Percentiles rank a stretch among this genome's conserved stretches.
Evolutionary conservation across 768 basidiomycete genomes (phyloP).

Genomic region (Lactarius hatsudake): DNA sequence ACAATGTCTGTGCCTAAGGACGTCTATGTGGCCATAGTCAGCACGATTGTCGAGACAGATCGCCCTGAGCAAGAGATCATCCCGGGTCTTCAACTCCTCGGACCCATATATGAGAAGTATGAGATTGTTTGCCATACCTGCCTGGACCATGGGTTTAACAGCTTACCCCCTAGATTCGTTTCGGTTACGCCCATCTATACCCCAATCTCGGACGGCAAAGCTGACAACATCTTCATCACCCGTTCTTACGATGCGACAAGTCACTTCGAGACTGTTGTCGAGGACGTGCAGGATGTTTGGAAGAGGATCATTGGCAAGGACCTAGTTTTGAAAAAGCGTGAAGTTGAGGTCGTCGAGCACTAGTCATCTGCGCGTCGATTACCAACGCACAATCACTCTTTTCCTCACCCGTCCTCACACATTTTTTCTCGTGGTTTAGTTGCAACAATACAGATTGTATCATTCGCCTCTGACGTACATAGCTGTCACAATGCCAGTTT

Average conservation of each 20-base stretch:
- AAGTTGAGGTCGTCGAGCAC: conserved; percentile 60
- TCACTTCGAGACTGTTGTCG: conserved; percentile 98
- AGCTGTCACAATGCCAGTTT: conserved; percentile 2
- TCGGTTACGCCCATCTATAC: conserved; percentile 85
- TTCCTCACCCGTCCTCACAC: neutral
- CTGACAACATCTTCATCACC: conserved; percentile 95
- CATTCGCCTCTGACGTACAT: conserved; percentile 13
- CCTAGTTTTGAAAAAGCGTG: conserved; percentile 86
- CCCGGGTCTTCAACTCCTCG: conserved; percentile 90
- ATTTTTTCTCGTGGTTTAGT: conserved; percentile 4
- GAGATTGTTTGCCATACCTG: conserved; percentile 29
- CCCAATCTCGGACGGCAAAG: conserved; percentile 75
- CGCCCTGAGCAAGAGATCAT: conserved; percentile 87
- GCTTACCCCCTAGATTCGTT: conserved; percentile 63
- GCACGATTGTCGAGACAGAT: conserved; percentile 95
- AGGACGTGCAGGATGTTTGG: conserved; percentile 97
- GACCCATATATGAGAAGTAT: conserved; percentile 91
- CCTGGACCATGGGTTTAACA: neutral
- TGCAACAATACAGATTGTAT: conserved; percentile 22
- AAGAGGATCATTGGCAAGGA: conserved; percentile 75
- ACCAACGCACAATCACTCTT: conserved; percentile 3
- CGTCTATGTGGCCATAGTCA: conserved; percentile 94
- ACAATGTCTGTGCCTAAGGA: conserved; percentile 98
- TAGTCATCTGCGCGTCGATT: conserved; percentile 8
- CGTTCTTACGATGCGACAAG: conserved; percentile 98